Evolutionary conservation across 208 protist species (phyloP).

Genomic region (Leptomonas pyrrhocoris): DNA sequence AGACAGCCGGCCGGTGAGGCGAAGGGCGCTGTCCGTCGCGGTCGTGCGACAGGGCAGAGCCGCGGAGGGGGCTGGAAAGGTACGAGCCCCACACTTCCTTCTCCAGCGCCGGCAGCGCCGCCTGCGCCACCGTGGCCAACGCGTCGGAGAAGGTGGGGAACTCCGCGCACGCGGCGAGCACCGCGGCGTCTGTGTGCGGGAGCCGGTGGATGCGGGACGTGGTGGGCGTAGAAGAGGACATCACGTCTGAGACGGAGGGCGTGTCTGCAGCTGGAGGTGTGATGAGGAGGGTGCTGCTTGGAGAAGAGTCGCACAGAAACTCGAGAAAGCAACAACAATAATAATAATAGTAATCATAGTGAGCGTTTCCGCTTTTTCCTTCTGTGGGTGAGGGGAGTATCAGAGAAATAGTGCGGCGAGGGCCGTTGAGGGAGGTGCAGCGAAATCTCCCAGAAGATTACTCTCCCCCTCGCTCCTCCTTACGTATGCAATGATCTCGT

Average conservation of each 20-base stretch:
- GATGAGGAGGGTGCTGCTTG: no score
- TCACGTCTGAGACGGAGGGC: not conserved
- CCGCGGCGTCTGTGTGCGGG: slow-evolving; percentile 15
- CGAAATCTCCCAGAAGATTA: no score
- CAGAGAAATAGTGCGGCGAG: no score
- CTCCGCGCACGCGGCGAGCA: slow-evolving; percentile 42
- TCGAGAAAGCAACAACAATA: no score
- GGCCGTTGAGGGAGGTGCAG: no score
- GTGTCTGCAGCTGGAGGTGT: not conserved
- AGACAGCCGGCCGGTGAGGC: not conserved
- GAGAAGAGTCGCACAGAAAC: no score
- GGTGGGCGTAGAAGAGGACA: not conserved
- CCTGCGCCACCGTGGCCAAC: slow-evolving; percentile 21
- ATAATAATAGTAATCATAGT: no score
- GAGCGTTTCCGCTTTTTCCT: no score
- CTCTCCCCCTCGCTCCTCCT: no score
- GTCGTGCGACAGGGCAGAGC: not conserved
- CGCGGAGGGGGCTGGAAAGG: not conserved
- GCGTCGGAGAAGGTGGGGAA: slow-evolving; percentile 53
- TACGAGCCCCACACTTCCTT: slow-evolving; percentile 19
- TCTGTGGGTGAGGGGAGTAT: no score
- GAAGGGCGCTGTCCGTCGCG: not conserved
- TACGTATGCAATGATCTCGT: no score
- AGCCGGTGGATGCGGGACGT: slow-evolving; percentile 33
- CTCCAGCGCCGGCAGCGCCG: slow-evolving; percentile 25